phyloP scores from a whole-genome alignment of 257 asterid genomes.

The Nicotiana obtusifolia region DNA sequence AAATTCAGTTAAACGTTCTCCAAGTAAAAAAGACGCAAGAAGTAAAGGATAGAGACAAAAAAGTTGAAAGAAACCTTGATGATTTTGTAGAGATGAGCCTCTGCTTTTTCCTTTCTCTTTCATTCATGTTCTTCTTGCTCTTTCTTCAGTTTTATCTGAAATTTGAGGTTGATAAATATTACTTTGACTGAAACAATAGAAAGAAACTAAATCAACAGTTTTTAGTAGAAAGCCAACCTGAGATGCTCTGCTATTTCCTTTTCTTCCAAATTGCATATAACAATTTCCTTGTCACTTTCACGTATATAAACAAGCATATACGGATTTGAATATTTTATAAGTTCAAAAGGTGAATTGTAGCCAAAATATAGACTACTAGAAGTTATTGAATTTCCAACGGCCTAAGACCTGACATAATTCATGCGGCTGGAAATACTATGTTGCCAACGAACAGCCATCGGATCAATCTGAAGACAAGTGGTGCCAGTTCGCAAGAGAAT shows the following conservation, averaged over 20 bases:
- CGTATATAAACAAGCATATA: constrained; percentile 74
- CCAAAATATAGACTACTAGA: not conserved
- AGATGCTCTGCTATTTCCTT: constrained; percentile 66
- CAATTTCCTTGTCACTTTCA: constrained; percentile 58
- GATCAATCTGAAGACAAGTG: too few species aligned
- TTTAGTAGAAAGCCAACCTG: constrained; percentile 34
- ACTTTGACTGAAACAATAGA: not conserved
- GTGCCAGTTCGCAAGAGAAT: too few species aligned
- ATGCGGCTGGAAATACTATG: not conserved
- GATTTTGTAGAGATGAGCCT: constrained; percentile 70
- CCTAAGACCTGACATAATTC: not conserved
- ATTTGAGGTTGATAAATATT: not conserved
- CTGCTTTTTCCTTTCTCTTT: constrained; percentile 63
- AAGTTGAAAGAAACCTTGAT: constrained; percentile 45
- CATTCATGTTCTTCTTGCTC: constrained; percentile 66
- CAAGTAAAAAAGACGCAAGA: not conserved
- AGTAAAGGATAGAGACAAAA: not conserved
- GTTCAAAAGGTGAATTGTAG: constrained; percentile 52
- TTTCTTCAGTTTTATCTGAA: constrained; percentile 57
- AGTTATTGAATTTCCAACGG: not conserved
- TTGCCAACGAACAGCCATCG: not conserved
- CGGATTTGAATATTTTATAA: constrained; percentile 62
- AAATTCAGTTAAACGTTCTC: not conserved
- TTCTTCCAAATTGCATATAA: constrained; percentile 62
- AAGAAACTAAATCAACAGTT: not conserved